Evolutionary conservation across 2,329 filamentous ascomycete species (phyloP), one percentile per base, ranked within the genome.

Genomic region (Xylariaceae sp.): DNA sequence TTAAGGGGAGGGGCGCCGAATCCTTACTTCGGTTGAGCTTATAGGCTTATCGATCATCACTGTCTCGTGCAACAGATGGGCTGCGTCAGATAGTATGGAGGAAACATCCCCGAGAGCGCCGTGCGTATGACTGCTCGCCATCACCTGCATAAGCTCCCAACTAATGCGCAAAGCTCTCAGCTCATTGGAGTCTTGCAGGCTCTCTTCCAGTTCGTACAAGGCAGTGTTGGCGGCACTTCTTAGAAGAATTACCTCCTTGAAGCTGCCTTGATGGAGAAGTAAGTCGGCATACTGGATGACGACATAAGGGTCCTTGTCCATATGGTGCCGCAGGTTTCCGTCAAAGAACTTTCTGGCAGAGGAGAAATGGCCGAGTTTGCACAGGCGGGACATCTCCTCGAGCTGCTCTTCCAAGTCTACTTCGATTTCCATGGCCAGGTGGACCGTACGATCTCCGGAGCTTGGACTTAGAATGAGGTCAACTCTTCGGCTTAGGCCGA

Each of bases 251-350:
- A 50, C 34, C 14, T 43, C 29, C 14, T 43, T 48, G 29, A 56
- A 57, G 23, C 59, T 52, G 5, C 55, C 55, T 35, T 55, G 52
- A 27, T 52, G 41, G 13, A 56, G 41, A 4, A 60, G 39, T 15
- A 57, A 34, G n/a, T 57, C 55, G 9, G 51, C 51, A 14, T 56
- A 59, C 13, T 46, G 52, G 9, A 57, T 41, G 3, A 57, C 40
- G 1, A 59, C 40, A 15, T 55, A 53, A 2, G 54, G 52, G 13
- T 50, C 48, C 14, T 48, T 48, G 15, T 50, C 39, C 2, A 51
- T 29, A 36, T 58, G 47, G 5, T 48, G 38, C n/a, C 36, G 37
- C 9, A 60, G 36, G 7, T 53, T 43, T 13, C 47, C 35, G 4
- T 33, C 15, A 31, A 57, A 56, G 34, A 48, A 48, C 4, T 38